Evolutionary conservation across 352 stramenopile species (phyloP).

Genomic region (Phytophthora pini): DNA sequence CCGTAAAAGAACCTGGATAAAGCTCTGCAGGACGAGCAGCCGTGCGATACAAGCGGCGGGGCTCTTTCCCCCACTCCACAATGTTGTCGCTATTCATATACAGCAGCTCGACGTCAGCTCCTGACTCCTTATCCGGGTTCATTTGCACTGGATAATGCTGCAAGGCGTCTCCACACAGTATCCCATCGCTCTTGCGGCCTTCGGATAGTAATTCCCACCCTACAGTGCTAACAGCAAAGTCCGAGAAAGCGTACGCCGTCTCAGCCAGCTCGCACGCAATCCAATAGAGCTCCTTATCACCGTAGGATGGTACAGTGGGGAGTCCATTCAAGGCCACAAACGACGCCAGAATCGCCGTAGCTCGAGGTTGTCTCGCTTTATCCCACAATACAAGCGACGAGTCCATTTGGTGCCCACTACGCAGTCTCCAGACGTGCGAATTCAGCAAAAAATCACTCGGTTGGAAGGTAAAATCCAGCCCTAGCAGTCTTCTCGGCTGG

Average conservation of each 20-base stretch:
- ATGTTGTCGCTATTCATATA: conserved; percentile 69
- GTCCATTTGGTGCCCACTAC: conserved; percentile 57
- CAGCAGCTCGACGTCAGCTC: conserved; percentile 34
- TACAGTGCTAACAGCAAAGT: conserved; percentile 37
- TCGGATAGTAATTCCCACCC: conserved; percentile 30
- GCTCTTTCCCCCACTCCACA: conserved; percentile 33
- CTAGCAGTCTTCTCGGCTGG: conserved; percentile 8
- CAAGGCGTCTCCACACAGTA: conserved; percentile 55
- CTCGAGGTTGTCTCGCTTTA: conserved; percentile 44
- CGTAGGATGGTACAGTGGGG: conserved; percentile 38
- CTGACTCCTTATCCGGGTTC: conserved; percentile 14
- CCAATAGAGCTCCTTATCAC: conserved; percentile 67
- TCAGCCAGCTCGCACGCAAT: conserved; percentile 57
- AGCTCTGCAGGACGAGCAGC: conserved; percentile 33
- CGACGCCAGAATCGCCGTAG: conserved; percentile 50
- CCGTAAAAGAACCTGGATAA: conserved; percentile 49
- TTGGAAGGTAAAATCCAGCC: conserved; percentile 35
- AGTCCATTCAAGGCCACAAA: conserved; percentile 44
- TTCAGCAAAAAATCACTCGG: conserved; percentile 42
- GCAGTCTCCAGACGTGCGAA: conserved; percentile 45
- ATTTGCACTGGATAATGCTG: conserved; percentile 47
- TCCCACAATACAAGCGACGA: conserved; percentile 59
- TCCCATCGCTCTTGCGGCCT: conserved; percentile 21
- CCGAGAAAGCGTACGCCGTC: conserved; percentile 54
- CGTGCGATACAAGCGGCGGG: conserved; percentile 35